phyloP scores from a whole-genome alignment of 768 basidiomycete species.

The Filobasidium floriforme region DNA sequence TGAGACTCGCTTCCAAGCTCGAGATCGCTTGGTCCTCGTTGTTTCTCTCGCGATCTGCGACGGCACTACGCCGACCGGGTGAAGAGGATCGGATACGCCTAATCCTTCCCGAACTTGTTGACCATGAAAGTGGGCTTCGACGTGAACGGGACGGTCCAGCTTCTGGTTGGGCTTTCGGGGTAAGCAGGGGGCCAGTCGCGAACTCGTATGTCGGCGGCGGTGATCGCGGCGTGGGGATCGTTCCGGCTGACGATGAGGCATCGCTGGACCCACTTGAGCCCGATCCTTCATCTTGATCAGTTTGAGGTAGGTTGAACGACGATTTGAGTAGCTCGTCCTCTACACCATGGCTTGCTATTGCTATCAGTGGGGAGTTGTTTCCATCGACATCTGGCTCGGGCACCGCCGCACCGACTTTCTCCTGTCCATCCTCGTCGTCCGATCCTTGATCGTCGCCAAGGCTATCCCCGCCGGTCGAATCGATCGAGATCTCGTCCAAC shows the following conservation, averaged over 20 bases:
- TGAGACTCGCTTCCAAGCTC: not conserved
- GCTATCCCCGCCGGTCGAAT: not conserved
- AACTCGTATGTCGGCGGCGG: not conserved
- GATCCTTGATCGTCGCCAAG: not conserved
- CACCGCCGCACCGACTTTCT: too few species aligned
- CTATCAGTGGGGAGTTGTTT: too few species aligned
- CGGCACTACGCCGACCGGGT: too few species aligned
- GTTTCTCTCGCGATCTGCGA: too few species aligned
- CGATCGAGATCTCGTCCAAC: constrained; percentile 5
- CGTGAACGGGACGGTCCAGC: not conserved
- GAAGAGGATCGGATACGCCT: too few species aligned
- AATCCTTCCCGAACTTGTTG: too few species aligned
- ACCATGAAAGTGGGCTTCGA: too few species aligned
- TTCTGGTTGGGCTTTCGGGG: not conserved
- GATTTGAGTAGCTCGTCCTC: too few species aligned
- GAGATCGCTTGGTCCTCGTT: not conserved
- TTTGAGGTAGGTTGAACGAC: too few species aligned
- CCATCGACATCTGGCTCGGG: too few species aligned
- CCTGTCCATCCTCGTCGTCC: not conserved
- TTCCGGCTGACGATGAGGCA: not conserved
- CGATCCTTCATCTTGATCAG: not conserved
- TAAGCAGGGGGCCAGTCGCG: not conserved
- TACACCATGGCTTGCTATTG: too few species aligned
- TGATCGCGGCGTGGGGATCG: not conserved
- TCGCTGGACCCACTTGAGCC: not conserved